phyloP scores from a whole-genome alignment of 495 filamentous ascomycete genomes.

The Collariella sp. region DNA sequence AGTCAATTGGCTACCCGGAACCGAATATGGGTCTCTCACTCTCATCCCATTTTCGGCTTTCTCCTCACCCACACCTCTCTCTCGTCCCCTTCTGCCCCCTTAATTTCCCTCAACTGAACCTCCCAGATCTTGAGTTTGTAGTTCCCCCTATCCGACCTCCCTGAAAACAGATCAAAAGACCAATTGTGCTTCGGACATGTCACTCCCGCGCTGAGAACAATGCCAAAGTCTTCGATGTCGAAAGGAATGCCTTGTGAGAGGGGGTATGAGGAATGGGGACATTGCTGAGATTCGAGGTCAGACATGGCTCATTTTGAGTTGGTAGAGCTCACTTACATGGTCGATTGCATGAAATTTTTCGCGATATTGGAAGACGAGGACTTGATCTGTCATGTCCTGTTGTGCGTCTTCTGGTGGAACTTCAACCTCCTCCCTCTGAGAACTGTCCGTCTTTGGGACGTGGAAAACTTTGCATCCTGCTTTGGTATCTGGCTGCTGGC shows the following conservation, averaged over 20 bases:
- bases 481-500: conserved; percentile 19
- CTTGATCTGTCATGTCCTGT: conserved; percentile 46
- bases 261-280: conserved; percentile 51
- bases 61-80: conserved; percentile 51
- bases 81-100: conserved; percentile 20
- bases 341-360: conserved; percentile 52
- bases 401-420: conserved; percentile 13
- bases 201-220: conserved; percentile 42
- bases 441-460: conserved; percentile 36
- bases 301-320: not conserved
- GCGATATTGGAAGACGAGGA: conserved; percentile 49
- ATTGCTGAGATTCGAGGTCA: conserved; percentile 37
- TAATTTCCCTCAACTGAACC: conserved; percentile 39
- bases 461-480: conserved; percentile 49
- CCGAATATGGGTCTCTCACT: no score
- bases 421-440: conserved; percentile 37
- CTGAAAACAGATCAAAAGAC: conserved; percentile 53
- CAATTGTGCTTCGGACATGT: conserved; percentile 54
- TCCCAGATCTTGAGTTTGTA: conserved; percentile 54
- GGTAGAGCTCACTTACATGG: conserved; percentile 38
- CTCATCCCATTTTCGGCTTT: conserved; percentile 37
- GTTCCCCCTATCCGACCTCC: conserved; percentile 46
- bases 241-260: conserved; percentile 48
- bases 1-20: no score
- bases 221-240: conserved; percentile 56